Base-by-base conservation (phyloP, 345 rosid genomes). In the Sapria himalayana region DNA sequence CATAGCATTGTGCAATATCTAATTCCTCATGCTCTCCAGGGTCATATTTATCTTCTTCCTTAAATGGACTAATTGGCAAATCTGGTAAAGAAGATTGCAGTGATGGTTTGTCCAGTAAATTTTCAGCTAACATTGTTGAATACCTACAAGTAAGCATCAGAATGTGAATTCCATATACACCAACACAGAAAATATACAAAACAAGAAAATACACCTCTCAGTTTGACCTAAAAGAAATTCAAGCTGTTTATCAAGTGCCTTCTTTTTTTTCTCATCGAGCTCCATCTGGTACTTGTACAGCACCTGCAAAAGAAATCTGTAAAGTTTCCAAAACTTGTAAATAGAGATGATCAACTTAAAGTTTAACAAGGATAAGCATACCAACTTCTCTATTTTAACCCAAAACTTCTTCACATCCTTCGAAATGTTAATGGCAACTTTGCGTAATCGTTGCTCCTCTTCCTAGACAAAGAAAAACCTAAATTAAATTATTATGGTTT, bases 51-150 rank as follows among this genome's bases (percentile, higher is more conserved):
- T 64, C 64, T 27, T 40, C 55, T 51, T 49, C 62, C 64, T 42
- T 55, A 39, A 59, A 43, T 19, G 54, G 51, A 4, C 49, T 56
- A 39, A 40, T 51, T 14, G 47, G 37, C 37, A 53, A 50, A 49
- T 55, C 44, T 51, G 37, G 55, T 16, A 50, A 31, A 41, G 71
- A 27, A 55, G 45, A 18, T 29, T 46, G 73, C 50, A 56, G 68
- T 41, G 48, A 48, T 22, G 61, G 73, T 46, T 57, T 65, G 44
- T 82, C 95, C 50, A 56, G 79, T 47, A 91, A 67, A 63, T 91
- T 91, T 75, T 91, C 99, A 19, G 99, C 99, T 46, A 91, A 65
- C 99, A 91, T 91, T 29, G 95, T 84, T 42, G 99, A 91, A 73
- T 91, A 91, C 73, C 99, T 91, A 43, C 53, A 56, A 33, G n/a